These are phyloP conservation scores for Blastobotrys petasosporus DNA, from an alignment of 1,139 yeast species.

Conservation along the genomic window DNA sequence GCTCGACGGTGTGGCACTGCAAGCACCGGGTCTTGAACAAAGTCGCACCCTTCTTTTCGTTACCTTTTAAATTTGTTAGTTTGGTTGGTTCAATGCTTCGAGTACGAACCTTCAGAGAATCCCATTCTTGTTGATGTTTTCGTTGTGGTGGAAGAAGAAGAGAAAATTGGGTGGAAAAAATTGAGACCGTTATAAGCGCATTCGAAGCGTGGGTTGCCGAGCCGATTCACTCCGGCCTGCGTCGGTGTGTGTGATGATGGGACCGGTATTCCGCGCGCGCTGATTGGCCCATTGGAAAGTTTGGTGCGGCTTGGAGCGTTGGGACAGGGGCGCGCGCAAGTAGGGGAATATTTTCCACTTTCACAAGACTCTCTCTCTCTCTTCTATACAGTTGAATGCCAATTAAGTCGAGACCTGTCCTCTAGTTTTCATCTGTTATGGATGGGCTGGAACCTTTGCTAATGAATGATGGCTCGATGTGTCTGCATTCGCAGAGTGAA, in stretches of 20 bases:
- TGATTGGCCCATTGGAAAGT: neutral
- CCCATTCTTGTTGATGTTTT: neutral
- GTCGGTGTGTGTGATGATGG: neutral
- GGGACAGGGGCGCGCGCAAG: neutral
- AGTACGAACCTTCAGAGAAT: neutral
- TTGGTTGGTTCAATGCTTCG: neutral
- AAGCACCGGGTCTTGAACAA: slow-evolving; percentile 98
- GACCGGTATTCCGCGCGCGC: neutral
- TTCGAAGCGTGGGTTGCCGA: neutral
- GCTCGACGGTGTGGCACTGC: slow-evolving; percentile 93
- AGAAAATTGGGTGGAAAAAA: neutral
- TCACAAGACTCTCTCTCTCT: neutral
- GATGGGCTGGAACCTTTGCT: neutral
- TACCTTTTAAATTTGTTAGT: slow-evolving; percentile 19
- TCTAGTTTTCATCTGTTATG: neutral
- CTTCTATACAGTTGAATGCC: slow-evolving; percentile 2
- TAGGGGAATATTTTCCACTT: neutral
- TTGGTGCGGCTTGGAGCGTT: neutral
- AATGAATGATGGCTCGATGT: slow-evolving; percentile 5
- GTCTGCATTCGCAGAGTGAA: slow-evolving; percentile 12
- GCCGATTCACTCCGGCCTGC: neutral
- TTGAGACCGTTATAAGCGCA: neutral
- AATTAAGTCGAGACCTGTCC: slow-evolving; percentile 7
- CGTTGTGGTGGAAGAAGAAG: neutral
- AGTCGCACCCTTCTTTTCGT: slow-evolving; percentile 96